Evolutionary conservation across 2,329 filamentous ascomycete genomes (phyloP).

Genomic region (Talaromyces verruculosus): DNA sequence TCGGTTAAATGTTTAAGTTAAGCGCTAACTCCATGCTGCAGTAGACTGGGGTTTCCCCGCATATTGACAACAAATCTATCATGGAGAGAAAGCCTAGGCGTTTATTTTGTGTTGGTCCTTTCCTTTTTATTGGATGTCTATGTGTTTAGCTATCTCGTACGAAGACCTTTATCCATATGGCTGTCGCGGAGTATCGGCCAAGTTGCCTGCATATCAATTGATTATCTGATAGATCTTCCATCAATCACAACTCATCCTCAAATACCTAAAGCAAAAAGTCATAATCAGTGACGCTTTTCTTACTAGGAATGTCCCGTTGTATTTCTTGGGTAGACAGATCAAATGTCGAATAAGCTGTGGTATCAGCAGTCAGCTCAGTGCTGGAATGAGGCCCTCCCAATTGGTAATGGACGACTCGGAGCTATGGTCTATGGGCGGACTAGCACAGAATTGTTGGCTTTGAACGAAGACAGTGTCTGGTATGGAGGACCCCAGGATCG

Average conservation of each 20-base stretch:
- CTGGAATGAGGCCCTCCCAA: slow-evolving; percentile 47
- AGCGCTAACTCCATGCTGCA: background rate
- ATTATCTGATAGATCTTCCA: background rate
- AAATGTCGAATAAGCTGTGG: slow-evolving; percentile 29
- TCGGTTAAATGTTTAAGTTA: background rate
- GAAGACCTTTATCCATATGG: background rate
- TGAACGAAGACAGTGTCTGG: slow-evolving; percentile 53
- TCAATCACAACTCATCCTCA: background rate
- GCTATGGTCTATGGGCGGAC: slow-evolving; percentile 50
- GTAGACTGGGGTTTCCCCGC: background rate
- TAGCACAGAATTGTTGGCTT: slow-evolving; percentile 44
- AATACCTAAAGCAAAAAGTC: background rate
- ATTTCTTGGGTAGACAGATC: background rate
- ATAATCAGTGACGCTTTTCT: background rate
- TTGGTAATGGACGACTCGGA: slow-evolving; percentile 52
- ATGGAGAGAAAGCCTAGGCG: background rate
- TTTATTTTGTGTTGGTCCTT: background rate
- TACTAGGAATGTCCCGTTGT: background rate
- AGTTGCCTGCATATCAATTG: background rate
- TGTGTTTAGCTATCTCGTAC: background rate
- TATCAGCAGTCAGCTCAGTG: slow-evolving; percentile 30
- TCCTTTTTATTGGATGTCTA: background rate
- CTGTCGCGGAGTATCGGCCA: slow-evolving; percentile 17
- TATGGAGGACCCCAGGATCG: slow-evolving; percentile 49
- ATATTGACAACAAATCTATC: background rate